These are phyloP conservation scores for Teunomyces panamensis DNA, from an alignment of 805 yeast species.

Conservation along the genomic window DNA sequence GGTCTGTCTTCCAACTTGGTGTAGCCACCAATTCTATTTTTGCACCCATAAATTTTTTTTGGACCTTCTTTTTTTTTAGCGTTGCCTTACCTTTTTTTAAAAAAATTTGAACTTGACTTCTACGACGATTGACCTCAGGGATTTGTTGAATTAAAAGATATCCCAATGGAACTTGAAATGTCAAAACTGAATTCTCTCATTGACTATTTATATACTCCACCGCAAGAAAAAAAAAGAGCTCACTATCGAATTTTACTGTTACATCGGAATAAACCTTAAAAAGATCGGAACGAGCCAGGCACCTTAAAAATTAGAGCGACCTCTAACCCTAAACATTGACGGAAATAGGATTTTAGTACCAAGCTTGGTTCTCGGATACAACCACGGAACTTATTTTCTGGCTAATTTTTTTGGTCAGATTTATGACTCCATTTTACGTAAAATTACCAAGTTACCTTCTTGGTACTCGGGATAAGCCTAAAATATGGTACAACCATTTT, in stretches of 20 bases:
- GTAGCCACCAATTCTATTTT: neutral
- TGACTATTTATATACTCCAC: neutral
- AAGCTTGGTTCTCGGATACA: neutral
- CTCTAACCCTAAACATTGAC: neutral
- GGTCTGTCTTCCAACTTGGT: neutral
- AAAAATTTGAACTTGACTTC: too few species aligned
- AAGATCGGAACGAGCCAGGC: neutral
- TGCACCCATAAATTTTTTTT: neutral
- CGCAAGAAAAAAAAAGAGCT: neutral
- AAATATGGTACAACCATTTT: constrained; percentile 16
- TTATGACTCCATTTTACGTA: neutral
- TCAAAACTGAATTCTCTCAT: too few species aligned
- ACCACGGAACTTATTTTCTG: neutral
- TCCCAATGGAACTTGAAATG: too few species aligned
- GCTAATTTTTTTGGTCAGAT: neutral
- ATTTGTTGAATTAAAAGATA: too few species aligned
- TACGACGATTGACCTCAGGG: too few species aligned
- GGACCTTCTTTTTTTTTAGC: neutral
- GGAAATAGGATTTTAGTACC: neutral
- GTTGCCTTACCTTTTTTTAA: too few species aligned
- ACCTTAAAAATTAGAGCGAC: neutral
- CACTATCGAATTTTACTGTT: neutral
- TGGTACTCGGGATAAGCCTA: constrained; percentile 13
- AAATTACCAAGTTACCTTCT: neutral
- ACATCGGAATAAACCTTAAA: neutral